Evolutionary conservation across 257 asterid species (phyloP).

Genomic region (Nicotiana benthamiana): DNA sequence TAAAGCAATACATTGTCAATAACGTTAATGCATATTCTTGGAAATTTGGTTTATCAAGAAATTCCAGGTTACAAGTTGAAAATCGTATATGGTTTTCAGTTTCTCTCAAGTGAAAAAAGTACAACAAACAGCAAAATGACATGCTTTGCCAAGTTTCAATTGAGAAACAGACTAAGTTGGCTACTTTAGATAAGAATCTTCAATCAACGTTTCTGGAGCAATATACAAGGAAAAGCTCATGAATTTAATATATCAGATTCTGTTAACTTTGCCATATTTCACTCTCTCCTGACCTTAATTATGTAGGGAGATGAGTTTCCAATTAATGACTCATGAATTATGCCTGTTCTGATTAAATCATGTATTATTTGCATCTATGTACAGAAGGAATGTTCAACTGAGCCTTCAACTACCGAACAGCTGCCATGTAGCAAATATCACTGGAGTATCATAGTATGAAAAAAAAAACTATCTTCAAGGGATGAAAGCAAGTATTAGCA

Average conservation of each 20-base stretch:
- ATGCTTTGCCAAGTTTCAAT: neutral
- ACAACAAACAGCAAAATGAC: neutral
- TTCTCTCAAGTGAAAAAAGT: neutral
- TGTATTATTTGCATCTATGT: neutral
- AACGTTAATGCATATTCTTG: neutral
- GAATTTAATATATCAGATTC: neutral
- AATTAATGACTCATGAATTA: neutral
- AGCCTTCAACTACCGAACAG: neutral
- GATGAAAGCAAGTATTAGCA: neutral
- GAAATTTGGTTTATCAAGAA: neutral
- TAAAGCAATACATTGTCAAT: neutral
- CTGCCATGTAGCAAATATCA: neutral
- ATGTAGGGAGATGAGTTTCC: neutral
- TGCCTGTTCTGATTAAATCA: neutral
- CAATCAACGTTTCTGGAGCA: neutral
- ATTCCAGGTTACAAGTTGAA: neutral
- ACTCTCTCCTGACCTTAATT: neutral
- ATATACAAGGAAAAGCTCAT: neutral
- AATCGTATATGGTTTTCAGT: neutral
- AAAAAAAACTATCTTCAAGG: neutral
- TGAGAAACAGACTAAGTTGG: neutral
- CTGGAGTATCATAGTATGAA: neutral
- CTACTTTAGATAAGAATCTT: neutral
- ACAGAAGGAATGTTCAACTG: slow-evolving; percentile 3
- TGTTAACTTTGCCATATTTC: neutral